These are phyloP conservation scores for Juncus inflexus DNA, from an alignment of 176 grass and related monocot species.

Conservation along the genomic window DNA sequence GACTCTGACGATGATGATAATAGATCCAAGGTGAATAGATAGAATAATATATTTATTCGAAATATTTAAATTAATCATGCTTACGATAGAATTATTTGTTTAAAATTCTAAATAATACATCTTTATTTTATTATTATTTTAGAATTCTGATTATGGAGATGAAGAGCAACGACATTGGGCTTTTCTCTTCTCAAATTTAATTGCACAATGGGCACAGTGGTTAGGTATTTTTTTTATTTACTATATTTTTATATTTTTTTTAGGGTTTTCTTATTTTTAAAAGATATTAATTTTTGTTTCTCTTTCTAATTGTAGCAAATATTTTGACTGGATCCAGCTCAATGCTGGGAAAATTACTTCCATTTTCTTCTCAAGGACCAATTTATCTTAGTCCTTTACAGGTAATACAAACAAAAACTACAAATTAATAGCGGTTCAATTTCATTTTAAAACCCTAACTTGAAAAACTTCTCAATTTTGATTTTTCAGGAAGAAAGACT, in stretches of 20 bases:
- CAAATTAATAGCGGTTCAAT: neutral
- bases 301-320: conserved; percentile 46
- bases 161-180: conserved; percentile 79
- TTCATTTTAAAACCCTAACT: neutral
- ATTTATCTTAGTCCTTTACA: conserved; percentile 68
- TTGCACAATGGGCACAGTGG: conserved; percentile 89
- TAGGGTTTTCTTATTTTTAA: neutral
- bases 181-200: conserved; percentile 77
- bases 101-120: conserved; percentile 4
- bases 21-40: conserved; percentile 11
- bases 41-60: neutral
- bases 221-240: conserved; percentile 45
- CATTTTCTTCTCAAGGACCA: conserved; percentile 40
- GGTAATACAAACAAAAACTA: conserved; percentile 34
- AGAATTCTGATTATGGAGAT: conserved; percentile 53
- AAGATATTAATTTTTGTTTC: conserved; percentile 4
- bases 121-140: conserved; percentile 4
- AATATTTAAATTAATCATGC: neutral
- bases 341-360: conserved; percentile 67
- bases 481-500: conserved; percentile 83
- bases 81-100: neutral
- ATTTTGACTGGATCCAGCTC: conserved; percentile 57
- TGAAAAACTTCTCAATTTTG: neutral
- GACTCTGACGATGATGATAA: conserved; percentile 17
- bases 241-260: neutral